A percentile compares a stretch with the other conserved stretches of the same genome.
Evolutionary conservation across 2,329 filamentous ascomycete genomes (phyloP).

Genomic region (Aspergillus sojae): DNA sequence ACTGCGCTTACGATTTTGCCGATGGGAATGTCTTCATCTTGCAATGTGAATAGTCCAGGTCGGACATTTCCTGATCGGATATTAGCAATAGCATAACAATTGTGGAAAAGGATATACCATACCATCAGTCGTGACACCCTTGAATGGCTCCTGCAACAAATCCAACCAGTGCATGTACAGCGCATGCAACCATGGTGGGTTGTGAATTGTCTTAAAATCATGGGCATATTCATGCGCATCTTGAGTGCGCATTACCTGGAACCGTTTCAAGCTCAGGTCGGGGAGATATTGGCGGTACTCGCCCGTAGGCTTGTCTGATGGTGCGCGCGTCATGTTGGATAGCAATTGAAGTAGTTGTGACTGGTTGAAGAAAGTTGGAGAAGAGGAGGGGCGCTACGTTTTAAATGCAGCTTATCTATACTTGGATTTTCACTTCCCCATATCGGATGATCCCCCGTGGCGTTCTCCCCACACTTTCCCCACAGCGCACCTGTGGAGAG

Average conservation of each 20-base stretch:
- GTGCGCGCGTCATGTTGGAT: slow-evolving; percentile 10
- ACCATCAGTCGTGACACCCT: slow-evolving; percentile 71
- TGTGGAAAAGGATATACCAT: slow-evolving; percentile 17
- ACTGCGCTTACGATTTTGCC: slow-evolving; percentile 58
- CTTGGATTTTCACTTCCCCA: neutral
- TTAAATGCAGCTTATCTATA: slow-evolving; percentile 7
- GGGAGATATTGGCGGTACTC: slow-evolving; percentile 64
- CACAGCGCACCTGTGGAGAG: slow-evolving; percentile 19
- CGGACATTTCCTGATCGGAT: slow-evolving; percentile 47
- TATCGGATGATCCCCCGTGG: slow-evolving; percentile 2
- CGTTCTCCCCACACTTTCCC: slow-evolving; percentile 10
- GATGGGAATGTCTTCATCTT: slow-evolving; percentile 67
- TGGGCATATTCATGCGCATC: slow-evolving; percentile 65
- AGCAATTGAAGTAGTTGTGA: neutral
- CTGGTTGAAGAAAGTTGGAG: neutral
- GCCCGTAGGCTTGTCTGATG: slow-evolving; percentile 29
- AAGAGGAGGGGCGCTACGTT: neutral
- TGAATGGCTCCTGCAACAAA: slow-evolving; percentile 66
- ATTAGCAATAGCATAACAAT: neutral
- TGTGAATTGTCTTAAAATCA: slow-evolving; percentile 60
- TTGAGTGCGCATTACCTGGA: slow-evolving; percentile 65
- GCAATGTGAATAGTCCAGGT: slow-evolving; percentile 58
- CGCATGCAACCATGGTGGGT: slow-evolving; percentile 68
- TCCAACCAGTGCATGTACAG: slow-evolving; percentile 63
- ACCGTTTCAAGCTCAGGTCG: slow-evolving; percentile 63